Evolutionary conservation across 441 rosid species (phyloP).

Genomic region (Gossypium trilobum): DNA sequence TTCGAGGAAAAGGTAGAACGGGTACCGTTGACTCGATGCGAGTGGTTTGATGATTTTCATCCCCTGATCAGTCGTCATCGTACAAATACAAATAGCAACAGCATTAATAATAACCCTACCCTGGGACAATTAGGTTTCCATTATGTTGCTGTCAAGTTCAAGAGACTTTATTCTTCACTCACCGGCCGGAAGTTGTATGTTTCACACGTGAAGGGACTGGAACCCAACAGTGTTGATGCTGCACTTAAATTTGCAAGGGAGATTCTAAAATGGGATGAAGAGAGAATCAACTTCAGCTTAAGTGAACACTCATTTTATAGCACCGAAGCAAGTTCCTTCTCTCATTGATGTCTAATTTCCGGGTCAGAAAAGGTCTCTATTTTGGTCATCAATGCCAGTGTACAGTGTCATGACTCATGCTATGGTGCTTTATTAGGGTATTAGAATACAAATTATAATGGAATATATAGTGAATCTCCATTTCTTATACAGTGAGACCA

Average conservation of each 20-base stretch:
- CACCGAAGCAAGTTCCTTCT: conserved; percentile 70
- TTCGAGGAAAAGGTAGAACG: conserved; percentile 78
- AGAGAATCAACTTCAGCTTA: conserved; percentile 54
- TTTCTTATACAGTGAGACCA: neutral
- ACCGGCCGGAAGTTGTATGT: conserved; percentile 71
- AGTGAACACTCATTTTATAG: conserved; percentile 75
- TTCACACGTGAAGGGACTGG: conserved; percentile 62
- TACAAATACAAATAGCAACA: conserved; percentile 33
- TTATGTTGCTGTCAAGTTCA: conserved; percentile 77
- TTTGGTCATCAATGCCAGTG: conserved; percentile 20
- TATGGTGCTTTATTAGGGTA: neutral
- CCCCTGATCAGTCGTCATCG: conserved; percentile 63
- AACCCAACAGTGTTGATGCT: conserved; percentile 52
- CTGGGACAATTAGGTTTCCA: conserved; percentile 80
- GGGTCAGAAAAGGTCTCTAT: neutral
- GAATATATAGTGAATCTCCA: conserved; percentile 1
- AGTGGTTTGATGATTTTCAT: conserved; percentile 87
- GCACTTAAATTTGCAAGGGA: conserved; percentile 76
- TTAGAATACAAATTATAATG: conserved; percentile 2
- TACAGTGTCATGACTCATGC: conserved; percentile 15
- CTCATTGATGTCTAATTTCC: conserved; percentile 31
- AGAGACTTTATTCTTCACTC: conserved; percentile 63
- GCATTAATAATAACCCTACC: conserved; percentile 57
- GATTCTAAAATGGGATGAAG: conserved; percentile 92
- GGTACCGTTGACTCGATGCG: conserved; percentile 51